Conservation (phyloP, 2,329 filamentous ascomycete species). For the Mollisiaceae sp. region DNA sequence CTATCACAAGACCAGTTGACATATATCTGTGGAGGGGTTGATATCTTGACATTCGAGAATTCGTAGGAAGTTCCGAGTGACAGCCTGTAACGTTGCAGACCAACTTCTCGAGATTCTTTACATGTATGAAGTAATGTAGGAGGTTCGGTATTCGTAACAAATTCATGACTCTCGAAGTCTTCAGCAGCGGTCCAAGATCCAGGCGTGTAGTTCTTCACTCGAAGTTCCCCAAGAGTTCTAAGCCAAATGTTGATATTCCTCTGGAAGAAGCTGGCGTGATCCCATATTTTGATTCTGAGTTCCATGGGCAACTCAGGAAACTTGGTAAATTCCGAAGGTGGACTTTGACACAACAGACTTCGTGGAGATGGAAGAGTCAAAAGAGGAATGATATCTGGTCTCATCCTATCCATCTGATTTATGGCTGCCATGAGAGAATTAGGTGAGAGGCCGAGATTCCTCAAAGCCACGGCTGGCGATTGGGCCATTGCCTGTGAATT, state of each 20-base stretch:
- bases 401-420: slow-evolving; percentile 4
- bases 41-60: slow-evolving; percentile 3
- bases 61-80: slow-evolving; percentile 10
- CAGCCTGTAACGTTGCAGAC: slow-evolving; percentile 8
- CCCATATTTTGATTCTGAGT: slow-evolving; percentile 2
- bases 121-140: slow-evolving; percentile 4
- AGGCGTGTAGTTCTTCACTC: neutral
- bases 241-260: slow-evolving; percentile 3
- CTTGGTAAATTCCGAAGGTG: neutral
- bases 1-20: slow-evolving; percentile 17
- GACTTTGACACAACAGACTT: neutral
- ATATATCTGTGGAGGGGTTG: slow-evolving; percentile 13
- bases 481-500: neutral
- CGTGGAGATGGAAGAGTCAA: neutral
- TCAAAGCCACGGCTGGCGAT: neutral
- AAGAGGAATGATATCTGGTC: neutral
- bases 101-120: slow-evolving; percentile 10
- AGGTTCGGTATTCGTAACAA: neutral
- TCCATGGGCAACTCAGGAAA: neutral
- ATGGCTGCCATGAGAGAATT: slow-evolving; percentile 9
- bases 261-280: slow-evolving; percentile 1
- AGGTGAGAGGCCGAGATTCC: slow-evolving; percentile 11
- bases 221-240: neutral
- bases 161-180: slow-evolving; percentile 6
- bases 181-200: neutral